Base-by-base conservation (phyloP, 2,329 filamentous ascomycete species). In the Chaetothyriales sp. region DNA sequence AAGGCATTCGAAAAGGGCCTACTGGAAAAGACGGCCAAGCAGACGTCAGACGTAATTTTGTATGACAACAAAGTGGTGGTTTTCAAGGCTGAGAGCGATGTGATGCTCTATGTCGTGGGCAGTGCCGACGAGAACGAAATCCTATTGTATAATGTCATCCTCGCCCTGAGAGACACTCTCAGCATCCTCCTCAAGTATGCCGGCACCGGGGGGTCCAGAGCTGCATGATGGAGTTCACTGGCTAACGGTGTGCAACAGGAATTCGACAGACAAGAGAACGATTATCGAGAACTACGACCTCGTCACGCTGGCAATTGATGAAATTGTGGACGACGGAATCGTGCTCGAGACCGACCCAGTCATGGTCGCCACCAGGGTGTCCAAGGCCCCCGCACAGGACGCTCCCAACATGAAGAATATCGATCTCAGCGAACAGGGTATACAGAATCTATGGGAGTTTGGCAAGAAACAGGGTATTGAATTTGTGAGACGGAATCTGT, bases 211-310 rank as follows among this genome's bases (percentile, higher is more conserved):
- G 6, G 18, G 10, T 18, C 22, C 43, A 20, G 4, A n/a, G 12
- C 9, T 45, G n/a, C n/a, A 20, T n/a, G 43, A 39, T 36, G 20
- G 44, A 56, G 61, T 57, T 63, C 43, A 43, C 18, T n/a, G 15
- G 15, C 42, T 43, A n/a, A 59, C 49, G 22, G 47, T 32, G 26
- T 18, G 18, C 54, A 51, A 44, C 59, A 95, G 87, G 70, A 90
- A 93, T 77, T 87, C 87, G 32, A 89, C 93, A 48, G 92, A 98
- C 73, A 95, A 95, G 77, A 83, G 92, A 59, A 96, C 92, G 52
- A 88, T 96, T 59, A 83, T 96, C 64, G 92, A 98, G 71, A 96
- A 96, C 77, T 98, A 96, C 74, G 92, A 96, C 69, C 78, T 96
- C 19, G 86, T 95, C 55, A 85, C 88, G 12, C 79, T 98, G 49